These are phyloP conservation scores for Panicum virgatum DNA, from an alignment of 202 grass and related monocot species.

Conservation along the genomic window DNA sequence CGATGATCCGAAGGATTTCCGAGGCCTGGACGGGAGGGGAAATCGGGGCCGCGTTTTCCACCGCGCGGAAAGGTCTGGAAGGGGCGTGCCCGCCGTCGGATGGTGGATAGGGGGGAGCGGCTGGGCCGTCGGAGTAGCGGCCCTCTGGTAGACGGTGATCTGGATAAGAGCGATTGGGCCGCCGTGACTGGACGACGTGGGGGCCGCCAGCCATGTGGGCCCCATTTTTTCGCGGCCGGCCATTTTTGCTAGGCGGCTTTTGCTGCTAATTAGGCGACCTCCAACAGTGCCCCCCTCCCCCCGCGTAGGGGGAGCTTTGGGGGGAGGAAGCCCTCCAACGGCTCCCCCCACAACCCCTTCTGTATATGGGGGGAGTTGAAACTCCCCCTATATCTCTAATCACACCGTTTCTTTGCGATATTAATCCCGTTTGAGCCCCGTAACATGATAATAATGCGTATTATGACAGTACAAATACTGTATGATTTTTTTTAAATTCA, in stretches of 20 bases:
- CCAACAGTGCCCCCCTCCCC: too few species aligned
- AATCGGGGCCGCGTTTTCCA: not conserved
- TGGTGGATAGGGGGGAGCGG: not conserved
- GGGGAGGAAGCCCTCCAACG: too few species aligned
- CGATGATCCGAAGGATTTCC: not conserved
- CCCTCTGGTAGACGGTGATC: constrained; percentile 7
- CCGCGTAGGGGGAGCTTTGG: too few species aligned
- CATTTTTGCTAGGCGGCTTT: not conserved
- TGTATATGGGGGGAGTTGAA: too few species aligned
- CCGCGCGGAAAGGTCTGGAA: constrained; percentile 32
- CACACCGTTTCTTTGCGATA: too few species aligned
- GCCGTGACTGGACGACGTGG: constrained; percentile 30
- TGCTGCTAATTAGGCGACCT: not conserved
- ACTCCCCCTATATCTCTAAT: too few species aligned
- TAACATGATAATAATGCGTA: too few species aligned
- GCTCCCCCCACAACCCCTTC: too few species aligned
- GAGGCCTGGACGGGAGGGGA: not conserved
- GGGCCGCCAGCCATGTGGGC: constrained; percentile 1
- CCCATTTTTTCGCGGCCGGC: not conserved
- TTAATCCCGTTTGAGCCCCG: too few species aligned
- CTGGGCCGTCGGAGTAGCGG: constrained; percentile 29
- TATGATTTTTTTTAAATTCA: too few species aligned
- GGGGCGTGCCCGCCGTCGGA: constrained; percentile 7
- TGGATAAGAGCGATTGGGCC: constrained; percentile 60
- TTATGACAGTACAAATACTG: too few species aligned